Evolutionary conservation across 2,329 filamentous ascomycete genomes (phyloP).

Genomic region (Ustulina deusta): DNA sequence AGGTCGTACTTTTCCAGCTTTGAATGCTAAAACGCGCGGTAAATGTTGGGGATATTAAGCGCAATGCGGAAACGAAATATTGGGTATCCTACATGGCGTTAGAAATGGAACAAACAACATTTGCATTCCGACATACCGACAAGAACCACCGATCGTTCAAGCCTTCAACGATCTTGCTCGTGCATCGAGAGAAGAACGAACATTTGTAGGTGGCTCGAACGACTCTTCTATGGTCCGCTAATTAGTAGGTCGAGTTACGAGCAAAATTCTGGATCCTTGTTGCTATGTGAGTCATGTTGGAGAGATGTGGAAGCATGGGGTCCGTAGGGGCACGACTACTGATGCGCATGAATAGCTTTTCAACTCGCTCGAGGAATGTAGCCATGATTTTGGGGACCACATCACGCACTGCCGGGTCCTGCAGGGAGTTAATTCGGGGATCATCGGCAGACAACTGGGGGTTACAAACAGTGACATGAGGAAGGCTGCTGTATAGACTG

Average conservation of each 20-base stretch:
- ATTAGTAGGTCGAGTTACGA: slow-evolving; percentile 44
- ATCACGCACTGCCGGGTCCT: slow-evolving; percentile 67
- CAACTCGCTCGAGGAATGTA: slow-evolving; percentile 64
- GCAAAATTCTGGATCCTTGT: slow-evolving; percentile 45
- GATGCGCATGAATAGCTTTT: slow-evolving; percentile 65
- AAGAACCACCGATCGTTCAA: slow-evolving; percentile 10
- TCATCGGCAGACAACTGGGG: slow-evolving; percentile 27
- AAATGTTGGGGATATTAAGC: slow-evolving; percentile 19
- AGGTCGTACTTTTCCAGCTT: slow-evolving; percentile 1
- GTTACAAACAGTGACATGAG: slow-evolving; percentile 62
- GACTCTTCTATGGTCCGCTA: not conserved
- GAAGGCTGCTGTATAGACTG: slow-evolving; percentile 62
- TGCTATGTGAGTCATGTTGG: slow-evolving; percentile 55
- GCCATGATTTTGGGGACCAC: slow-evolving; percentile 69
- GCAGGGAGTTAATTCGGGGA: slow-evolving; percentile 47
- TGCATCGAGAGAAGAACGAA: not conserved
- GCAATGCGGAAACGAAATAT: slow-evolving; percentile 20
- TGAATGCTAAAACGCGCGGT: slow-evolving; percentile 12
- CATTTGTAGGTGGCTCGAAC: slow-evolving; percentile 7
- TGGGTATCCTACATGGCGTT: slow-evolving; percentile 26
- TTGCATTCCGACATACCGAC: slow-evolving; percentile 25
- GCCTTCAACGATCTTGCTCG: slow-evolving; percentile 15
- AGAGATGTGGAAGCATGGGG: slow-evolving; percentile 61
- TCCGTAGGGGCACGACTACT: slow-evolving; percentile 61
- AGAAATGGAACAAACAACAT: not conserved